Conservation (phyloP, 2,329 filamentous ascomycete genomes). For the Trichoderma atroviride region DNA sequence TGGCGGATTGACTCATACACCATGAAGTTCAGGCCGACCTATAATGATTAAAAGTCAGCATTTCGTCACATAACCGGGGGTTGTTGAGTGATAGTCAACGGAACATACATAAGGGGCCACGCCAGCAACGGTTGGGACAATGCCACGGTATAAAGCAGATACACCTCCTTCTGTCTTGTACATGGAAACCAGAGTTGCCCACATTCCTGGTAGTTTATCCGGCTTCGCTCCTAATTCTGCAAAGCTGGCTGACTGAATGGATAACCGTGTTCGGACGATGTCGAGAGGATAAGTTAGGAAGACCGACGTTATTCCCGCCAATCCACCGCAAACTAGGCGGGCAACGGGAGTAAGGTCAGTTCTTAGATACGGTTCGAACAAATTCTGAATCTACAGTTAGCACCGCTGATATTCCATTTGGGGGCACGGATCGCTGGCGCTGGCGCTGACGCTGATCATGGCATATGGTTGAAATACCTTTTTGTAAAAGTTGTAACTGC, state of each 20-base stretch:
- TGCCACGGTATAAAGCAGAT: constrained; percentile 86
- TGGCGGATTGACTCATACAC: constrained; percentile 88
- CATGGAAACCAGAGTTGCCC: constrained; percentile 77
- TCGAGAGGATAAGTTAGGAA: constrained; percentile 95
- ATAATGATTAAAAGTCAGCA: constrained; percentile 3
- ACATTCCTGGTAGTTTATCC: constrained; percentile 86
- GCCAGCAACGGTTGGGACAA: constrained; percentile 89
- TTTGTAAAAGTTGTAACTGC: constrained; percentile 97
- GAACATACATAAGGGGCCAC: constrained; percentile 78
- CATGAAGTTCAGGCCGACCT: constrained; percentile 98
- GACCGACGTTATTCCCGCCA: constrained; percentile 94
- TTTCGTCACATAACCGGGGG: neutral
- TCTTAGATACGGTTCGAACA: constrained; percentile 77
- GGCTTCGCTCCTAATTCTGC: constrained; percentile 67
- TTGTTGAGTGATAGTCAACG: neutral
- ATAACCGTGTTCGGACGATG: constrained; percentile 92
- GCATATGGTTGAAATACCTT: constrained; percentile 56
- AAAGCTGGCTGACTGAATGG: constrained; percentile 98
- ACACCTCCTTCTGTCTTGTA: constrained; percentile 90
- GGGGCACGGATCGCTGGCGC: neutral
- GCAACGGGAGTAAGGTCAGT: constrained; percentile 72
- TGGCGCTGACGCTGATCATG: neutral
- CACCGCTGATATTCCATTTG: neutral
- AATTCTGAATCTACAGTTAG: constrained; percentile 49
- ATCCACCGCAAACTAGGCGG: constrained; percentile 84